Percentiles rank a stretch among this genome's conserved stretches.
Conservation (phyloP, 2,329 filamentous ascomycete species). For the Sphaerulina musiva region DNA sequence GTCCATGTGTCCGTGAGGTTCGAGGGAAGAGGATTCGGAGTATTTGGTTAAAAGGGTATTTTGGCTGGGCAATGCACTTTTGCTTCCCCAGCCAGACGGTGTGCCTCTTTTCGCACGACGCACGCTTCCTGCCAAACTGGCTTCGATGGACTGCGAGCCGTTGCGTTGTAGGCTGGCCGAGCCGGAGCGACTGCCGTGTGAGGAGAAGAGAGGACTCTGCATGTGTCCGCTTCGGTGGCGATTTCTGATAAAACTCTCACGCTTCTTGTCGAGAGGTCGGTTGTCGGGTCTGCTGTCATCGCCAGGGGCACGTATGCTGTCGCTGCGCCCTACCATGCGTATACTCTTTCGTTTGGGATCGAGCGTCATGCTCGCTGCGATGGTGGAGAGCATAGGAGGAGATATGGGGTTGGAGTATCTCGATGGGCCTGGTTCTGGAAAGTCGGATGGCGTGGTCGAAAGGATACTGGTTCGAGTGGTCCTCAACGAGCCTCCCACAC, state of each 20-base stretch:
- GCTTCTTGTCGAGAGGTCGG: constrained; percentile 37
- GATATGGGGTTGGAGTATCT: constrained; percentile 22
- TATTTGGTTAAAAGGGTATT: constrained; percentile 20
- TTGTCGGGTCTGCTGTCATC: constrained; percentile 26
- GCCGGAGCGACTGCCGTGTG: constrained; percentile 25
- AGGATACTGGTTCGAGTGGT: constrained; percentile 38
- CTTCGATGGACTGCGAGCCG: constrained; percentile 17
- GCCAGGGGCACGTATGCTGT: constrained; percentile 25
- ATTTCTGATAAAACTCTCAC: constrained; percentile 40
- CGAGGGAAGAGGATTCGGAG: constrained; percentile 31
- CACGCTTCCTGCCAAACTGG: constrained; percentile 19
- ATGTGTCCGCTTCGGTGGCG: constrained; percentile 33
- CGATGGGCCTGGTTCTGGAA: constrained; percentile 31
- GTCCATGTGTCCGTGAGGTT: constrained; percentile 22
- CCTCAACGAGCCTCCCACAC: constrained; percentile 36
- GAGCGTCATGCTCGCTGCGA: constrained; percentile 14
- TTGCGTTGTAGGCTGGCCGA: constrained; percentile 17
- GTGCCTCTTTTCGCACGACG: constrained; percentile 18
- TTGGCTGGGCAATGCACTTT: constrained; percentile 29
- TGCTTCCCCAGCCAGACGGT: constrained; percentile 24
- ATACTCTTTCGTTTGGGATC: constrained; percentile 37
- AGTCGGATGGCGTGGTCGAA: constrained; percentile 36
- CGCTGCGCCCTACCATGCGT: constrained; percentile 35
- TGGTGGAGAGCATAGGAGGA: constrained; percentile 24
- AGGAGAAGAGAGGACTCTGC: constrained; percentile 37